Conservation (phyloP, 2,329 filamentous ascomycete genomes). For the Canariomyces notabilis region DNA sequence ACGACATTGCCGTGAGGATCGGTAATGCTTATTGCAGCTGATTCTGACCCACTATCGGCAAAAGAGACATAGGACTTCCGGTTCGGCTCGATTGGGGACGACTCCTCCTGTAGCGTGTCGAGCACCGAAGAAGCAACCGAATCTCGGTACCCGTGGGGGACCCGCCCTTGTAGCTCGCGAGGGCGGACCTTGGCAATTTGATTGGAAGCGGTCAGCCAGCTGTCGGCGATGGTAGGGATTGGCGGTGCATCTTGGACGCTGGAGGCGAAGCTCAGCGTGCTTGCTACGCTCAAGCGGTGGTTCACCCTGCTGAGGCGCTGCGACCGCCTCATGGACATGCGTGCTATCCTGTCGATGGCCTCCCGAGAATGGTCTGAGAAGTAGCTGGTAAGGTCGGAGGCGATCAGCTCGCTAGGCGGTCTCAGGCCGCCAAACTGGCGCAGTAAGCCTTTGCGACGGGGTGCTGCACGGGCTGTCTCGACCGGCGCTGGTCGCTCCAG, state of each 20-base stretch:
- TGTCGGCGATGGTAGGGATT: slow-evolving; percentile 91
- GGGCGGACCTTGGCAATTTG: slow-evolving; percentile 47
- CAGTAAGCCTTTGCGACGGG: slow-evolving; percentile 50
- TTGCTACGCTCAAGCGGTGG: slow-evolving; percentile 87
- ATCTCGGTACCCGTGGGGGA: slow-evolving; percentile 67
- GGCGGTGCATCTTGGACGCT: slow-evolving; percentile 90
- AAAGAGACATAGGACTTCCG: slow-evolving; percentile 95
- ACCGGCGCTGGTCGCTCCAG: slow-evolving; percentile 52
- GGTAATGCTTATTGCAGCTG: slow-evolving; percentile 63
- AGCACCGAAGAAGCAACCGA: slow-evolving; percentile 85
- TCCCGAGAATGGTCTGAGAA: slow-evolving; percentile 93
- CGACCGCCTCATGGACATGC: slow-evolving; percentile 85
- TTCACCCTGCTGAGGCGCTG: slow-evolving; percentile 88
- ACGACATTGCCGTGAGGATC: slow-evolving; percentile 69
- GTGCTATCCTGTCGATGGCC: slow-evolving; percentile 92
- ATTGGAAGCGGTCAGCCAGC: slow-evolving; percentile 68
- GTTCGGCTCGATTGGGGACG: slow-evolving; percentile 76
- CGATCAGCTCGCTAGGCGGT: slow-evolving; percentile 94
- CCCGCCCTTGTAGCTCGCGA: slow-evolving; percentile 40
- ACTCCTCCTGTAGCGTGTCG: slow-evolving; percentile 83
- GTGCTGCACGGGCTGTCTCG: slow-evolving; percentile 40
- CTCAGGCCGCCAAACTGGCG: slow-evolving; percentile 86
- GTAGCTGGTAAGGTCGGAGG: slow-evolving; percentile 91
- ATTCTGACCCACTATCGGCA: slow-evolving; percentile 69
- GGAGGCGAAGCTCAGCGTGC: slow-evolving; percentile 87